Evolutionary conservation across 306 rosid species (phyloP).

Genomic region (Clitoria ternatea): DNA sequence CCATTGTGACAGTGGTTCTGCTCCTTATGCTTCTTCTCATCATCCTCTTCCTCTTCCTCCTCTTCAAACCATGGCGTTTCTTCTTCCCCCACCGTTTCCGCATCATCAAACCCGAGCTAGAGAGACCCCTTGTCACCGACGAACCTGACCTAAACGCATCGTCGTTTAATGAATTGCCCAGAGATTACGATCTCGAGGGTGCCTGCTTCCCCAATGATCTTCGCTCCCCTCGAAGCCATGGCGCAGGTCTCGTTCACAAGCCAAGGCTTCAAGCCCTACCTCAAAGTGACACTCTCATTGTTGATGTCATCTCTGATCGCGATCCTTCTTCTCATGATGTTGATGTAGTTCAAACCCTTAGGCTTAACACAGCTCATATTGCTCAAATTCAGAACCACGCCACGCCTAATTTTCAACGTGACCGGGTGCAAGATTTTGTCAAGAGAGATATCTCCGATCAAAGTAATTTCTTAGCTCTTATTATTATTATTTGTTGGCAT

Average conservation of each 20-base stretch:
- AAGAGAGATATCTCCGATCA: slow-evolving; percentile 42
- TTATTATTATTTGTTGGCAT: background rate
- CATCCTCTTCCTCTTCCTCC: slow-evolving; percentile 55
- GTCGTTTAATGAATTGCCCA: slow-evolving; percentile 47
- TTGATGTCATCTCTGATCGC: slow-evolving; percentile 58
- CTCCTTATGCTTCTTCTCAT: slow-evolving; percentile 92
- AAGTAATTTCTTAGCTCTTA: slow-evolving; percentile 67
- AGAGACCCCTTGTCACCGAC: slow-evolving; percentile 71
- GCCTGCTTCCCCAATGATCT: slow-evolving; percentile 61
- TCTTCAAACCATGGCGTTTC: slow-evolving; percentile 98
- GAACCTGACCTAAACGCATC: slow-evolving; percentile 27
- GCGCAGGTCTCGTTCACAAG: slow-evolving; percentile 65
- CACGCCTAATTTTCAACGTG: slow-evolving; percentile 36
- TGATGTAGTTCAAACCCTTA: slow-evolving; percentile 62
- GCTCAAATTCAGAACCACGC: slow-evolving; percentile 43
- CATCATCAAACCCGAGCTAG: slow-evolving; percentile 62
- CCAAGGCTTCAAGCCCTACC: slow-evolving; percentile 51
- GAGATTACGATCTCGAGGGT: slow-evolving; percentile 87
- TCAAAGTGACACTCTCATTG: slow-evolving; percentile 47
- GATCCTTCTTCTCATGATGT: slow-evolving; percentile 41
- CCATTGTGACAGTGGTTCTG: slow-evolving; percentile 55
- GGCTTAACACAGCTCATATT: slow-evolving; percentile 34
- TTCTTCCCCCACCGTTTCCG: slow-evolving; percentile 48
- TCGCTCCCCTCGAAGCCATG: slow-evolving; percentile 52
- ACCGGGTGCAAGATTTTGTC: slow-evolving; percentile 35